Base-by-base conservation (phyloP, 1,284 basidiomycete species). In the Mycosarcoma maydis region DNA sequence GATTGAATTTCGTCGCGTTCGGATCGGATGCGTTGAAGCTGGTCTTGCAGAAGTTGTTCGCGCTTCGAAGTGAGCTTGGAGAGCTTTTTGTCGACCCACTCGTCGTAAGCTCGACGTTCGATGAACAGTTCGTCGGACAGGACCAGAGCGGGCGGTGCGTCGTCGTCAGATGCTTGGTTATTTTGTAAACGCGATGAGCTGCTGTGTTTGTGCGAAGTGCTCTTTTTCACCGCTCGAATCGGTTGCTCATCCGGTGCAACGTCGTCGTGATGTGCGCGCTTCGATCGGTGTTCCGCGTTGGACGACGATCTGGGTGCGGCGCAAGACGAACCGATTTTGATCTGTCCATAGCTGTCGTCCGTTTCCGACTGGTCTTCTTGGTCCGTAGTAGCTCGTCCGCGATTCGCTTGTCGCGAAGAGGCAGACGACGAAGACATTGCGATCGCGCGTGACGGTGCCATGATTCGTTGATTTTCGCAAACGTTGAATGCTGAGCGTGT, bases 1-100 rank as follows among this genome's bases (percentile, higher is more conserved):
- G 57, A 44, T 53, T 78, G 76, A n/a, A 77, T 58, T 6, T 73
- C 73, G 37, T 78, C 76, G 20, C 69, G 60, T 58, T 80, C 75
- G 37, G 56, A 41, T 1, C 48, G 43, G 44, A 76, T 29, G 41
- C 52, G 60, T 27, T 60, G 52, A 17, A 73, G 40, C 9, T 52
- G 56, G n/a, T 73, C 72, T 43, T 68, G 55, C 32, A 73, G 64
- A 54, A 65, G 52, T 56, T 67, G 55, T 32, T 73, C 72, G 30
- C 72, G 53, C 46, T 64, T 73, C 5, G 49, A 49, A 6, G 23
- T 29, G 46, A 57, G 53, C 39, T 69, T 65, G 37, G 42, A 44
- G 19, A 71, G 58, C 41, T 66, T 66, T 48, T 66, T 66, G 3
- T 66, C 68, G 7, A 71, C 54, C 58, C 62, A 71, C 16, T 54